phyloP scores from a whole-genome alignment of 768 basidiomycete species.

The Thelephora aurantiotincta region DNA sequence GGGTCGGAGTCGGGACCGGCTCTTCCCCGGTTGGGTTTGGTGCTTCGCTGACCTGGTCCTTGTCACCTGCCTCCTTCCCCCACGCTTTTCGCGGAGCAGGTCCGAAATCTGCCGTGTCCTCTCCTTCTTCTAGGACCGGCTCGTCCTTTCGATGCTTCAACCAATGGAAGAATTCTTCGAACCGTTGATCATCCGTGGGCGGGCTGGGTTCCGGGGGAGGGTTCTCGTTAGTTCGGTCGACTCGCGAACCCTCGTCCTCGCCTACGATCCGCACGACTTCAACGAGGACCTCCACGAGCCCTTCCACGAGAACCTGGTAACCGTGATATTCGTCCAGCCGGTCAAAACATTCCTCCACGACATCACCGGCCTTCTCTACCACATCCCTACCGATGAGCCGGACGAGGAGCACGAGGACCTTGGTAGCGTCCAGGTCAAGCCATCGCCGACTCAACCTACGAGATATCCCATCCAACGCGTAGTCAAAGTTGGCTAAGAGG shows the following conservation, averaged over 20 bases:
- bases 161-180: slow-evolving; percentile 54
- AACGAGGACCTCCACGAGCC: slow-evolving; percentile 73
- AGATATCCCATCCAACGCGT: slow-evolving; percentile 83
- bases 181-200: slow-evolving; percentile 17
- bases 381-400: slow-evolving; percentile 78
- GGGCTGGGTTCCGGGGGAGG: background rate
- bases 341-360: slow-evolving; percentile 97
- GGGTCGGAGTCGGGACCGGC: slow-evolving; percentile 48
- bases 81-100: slow-evolving; percentile 46
- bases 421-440: slow-evolving; percentile 80
- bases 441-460: slow-evolving; percentile 67
- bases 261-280: slow-evolving; percentile 77
- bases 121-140: slow-evolving; percentile 6
- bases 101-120: slow-evolving; percentile 34
- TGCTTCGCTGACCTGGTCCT: slow-evolving; percentile 14
- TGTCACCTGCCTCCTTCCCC: slow-evolving; percentile 22
- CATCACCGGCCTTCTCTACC: slow-evolving; percentile 80
- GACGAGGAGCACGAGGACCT: slow-evolving; percentile 75
- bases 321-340: slow-evolving; percentile 93
- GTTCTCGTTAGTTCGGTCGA: slow-evolving; percentile 5
- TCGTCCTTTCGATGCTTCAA: slow-evolving; percentile 32
- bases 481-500: slow-evolving; percentile 90
- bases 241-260: slow-evolving; percentile 26
- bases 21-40: slow-evolving; percentile 22
- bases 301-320: slow-evolving; percentile 75